Evolutionary conservation across 2,329 filamentous ascomycete genomes (phyloP).

Genomic region (Kalmusia sp.): DNA sequence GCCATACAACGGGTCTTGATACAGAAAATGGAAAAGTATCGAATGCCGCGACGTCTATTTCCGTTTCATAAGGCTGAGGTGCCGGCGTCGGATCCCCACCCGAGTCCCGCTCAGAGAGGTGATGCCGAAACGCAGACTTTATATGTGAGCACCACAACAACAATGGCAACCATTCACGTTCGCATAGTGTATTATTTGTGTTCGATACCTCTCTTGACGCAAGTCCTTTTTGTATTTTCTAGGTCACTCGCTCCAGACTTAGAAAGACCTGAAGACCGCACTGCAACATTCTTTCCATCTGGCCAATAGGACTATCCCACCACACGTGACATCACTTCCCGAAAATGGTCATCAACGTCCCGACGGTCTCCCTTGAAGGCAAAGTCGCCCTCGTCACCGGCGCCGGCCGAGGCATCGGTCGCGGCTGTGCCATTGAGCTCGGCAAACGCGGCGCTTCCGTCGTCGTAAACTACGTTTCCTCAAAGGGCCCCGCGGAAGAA

Average conservation of each 20-base stretch:
- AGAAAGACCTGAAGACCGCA: neutral
- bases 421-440: conserved; percentile 71
- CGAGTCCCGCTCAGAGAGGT: neutral
- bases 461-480: conserved; percentile 70
- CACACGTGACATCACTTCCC: conserved; percentile 22
- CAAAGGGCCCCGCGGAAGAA: conserved; percentile 57
- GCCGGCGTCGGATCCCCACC: conserved; percentile 29
- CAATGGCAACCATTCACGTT: neutral
- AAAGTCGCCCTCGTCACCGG: conserved; percentile 69
- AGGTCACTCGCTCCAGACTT: neutral
- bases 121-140: conserved; percentile 3
- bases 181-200: neutral
- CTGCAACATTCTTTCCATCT: neutral
- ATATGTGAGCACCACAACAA: neutral
- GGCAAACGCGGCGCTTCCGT: conserved; percentile 69
- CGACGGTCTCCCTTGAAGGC: conserved; percentile 58
- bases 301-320: conserved; percentile 21
- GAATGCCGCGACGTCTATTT: conserved; percentile 8
- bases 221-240: neutral
- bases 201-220: neutral
- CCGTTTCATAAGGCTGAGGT: conserved; percentile 1
- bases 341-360: conserved; percentile 52
- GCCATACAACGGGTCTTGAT: neutral
- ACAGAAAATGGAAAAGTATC: conserved; percentile 3
- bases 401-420: conserved; percentile 70